phyloP scores from a whole-genome alignment of 1,284 basidiomycete genomes.

The Rhodotorula sp. region DNA sequence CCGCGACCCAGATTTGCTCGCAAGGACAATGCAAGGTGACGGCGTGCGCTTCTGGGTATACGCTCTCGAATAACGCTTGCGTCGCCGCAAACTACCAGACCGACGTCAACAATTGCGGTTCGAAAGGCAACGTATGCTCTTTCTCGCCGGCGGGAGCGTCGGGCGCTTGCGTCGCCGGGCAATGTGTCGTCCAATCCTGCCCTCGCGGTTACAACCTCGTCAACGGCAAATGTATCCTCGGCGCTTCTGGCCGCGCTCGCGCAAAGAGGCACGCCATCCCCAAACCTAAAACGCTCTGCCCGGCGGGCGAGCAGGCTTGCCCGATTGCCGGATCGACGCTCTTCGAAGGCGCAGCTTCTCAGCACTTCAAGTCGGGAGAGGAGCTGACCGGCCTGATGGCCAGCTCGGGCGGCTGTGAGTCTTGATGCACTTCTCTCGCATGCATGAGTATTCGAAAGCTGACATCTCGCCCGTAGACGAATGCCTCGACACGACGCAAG shows the following conservation, averaged over 20 bases:
- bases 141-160: conserved; percentile 10
- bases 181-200: conserved; percentile 17
- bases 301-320: conserved; percentile 38
- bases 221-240: conserved; percentile 12
- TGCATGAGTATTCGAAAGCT: background rate
- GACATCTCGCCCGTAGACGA: conserved; percentile 42
- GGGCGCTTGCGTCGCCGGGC: conserved; percentile 10
- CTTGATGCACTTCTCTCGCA: no score
- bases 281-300: conserved; percentile 32
- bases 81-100: background rate
- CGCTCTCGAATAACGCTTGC: conserved; percentile 15
- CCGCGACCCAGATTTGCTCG: conserved; percentile 8
- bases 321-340: conserved; percentile 40
- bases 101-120: conserved; percentile 26
- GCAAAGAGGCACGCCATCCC: conserved; percentile 24
- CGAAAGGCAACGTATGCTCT: conserved; percentile 8
- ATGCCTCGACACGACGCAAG: conserved; percentile 50
- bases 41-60: conserved; percentile 7
- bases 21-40: conserved; percentile 3
- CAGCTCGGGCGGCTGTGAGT: conserved; percentile 45
- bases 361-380: conserved; percentile 20
- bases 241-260: conserved; percentile 15
- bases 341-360: conserved; percentile 27
- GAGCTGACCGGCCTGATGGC: conserved; percentile 14
- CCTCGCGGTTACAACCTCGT: conserved; percentile 15